Conservation (phyloP, 164 flowering plant genomes). For the Chloranthus sessilifolius region DNA sequence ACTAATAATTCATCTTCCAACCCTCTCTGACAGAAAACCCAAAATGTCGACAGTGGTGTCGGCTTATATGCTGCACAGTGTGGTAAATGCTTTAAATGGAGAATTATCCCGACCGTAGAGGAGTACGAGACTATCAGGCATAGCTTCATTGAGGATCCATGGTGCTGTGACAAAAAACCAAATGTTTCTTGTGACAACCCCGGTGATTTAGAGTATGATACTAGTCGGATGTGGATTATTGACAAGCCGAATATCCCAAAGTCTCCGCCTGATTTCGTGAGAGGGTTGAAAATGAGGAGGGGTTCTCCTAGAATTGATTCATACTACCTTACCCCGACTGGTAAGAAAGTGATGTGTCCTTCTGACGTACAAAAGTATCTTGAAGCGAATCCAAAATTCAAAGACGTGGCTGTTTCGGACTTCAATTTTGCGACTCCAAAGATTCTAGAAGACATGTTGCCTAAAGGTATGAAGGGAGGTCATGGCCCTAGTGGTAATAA, state of each 20-base stretch:
- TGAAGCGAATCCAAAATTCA: slow-evolving; percentile 40
- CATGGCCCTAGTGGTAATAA: slow-evolving; percentile 12
- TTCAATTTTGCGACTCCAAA: slow-evolving; percentile 61
- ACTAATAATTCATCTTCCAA: too few relatives aligned
- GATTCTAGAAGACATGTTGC: slow-evolving; percentile 60
- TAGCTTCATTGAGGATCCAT: slow-evolving; percentile 48
- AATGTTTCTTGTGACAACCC: slow-evolving; percentile 59
- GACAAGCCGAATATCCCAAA: slow-evolving; percentile 78
- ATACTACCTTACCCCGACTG: slow-evolving; percentile 49
- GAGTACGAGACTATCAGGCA: slow-evolving; percentile 72
- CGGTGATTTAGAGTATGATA: slow-evolving; percentile 64
- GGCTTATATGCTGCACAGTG: slow-evolving; percentile 64
- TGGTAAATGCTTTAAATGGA: slow-evolving; percentile 71
- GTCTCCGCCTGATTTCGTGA: slow-evolving; percentile 65
- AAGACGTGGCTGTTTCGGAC: slow-evolving; percentile 25
- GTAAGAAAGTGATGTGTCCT: slow-evolving; percentile 50
- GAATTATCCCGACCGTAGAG: slow-evolving; percentile 51
- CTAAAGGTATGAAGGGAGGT: slow-evolving; percentile 21
- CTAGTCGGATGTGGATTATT: slow-evolving; percentile 59
- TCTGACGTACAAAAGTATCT: slow-evolving; percentile 45
- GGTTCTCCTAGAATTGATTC: slow-evolving; percentile 67
- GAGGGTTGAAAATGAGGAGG: slow-evolving; percentile 45
- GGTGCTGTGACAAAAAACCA: slow-evolving; percentile 38
- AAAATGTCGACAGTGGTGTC: slow-evolving; percentile 3
- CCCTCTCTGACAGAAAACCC: slow-evolving; percentile 12